phyloP scores from a whole-genome alignment of 176 grass and related monocot genomes.

The Oryza australiensis region DNA sequence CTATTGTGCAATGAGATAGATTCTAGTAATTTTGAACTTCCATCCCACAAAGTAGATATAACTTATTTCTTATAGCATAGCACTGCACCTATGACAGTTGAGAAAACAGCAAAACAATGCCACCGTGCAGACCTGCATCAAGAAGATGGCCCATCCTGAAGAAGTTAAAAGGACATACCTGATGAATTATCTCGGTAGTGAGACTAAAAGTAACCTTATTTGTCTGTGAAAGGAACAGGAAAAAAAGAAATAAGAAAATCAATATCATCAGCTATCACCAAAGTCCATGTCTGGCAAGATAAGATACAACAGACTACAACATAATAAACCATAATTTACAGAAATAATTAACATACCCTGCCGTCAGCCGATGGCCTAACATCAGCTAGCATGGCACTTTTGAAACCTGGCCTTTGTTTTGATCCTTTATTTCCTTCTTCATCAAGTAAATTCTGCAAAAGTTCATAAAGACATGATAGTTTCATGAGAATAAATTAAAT shows the following conservation, averaged over 20 bases:
- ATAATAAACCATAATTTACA: conserved; percentile 16
- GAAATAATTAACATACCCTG: conserved; percentile 60
- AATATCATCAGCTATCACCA: conserved; percentile 27
- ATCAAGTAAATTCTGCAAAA: conserved; percentile 84
- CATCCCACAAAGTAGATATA: neutral
- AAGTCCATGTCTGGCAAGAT: conserved; percentile 16
- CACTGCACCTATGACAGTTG: neutral
- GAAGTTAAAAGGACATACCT: conserved; percentile 52
- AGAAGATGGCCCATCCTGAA: neutral
- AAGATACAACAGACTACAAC: conserved; percentile 19
- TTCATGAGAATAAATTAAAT: conserved; percentile 20
- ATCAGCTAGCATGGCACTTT: conserved; percentile 90
- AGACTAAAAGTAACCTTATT: conserved; percentile 97
- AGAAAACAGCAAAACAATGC: neutral
- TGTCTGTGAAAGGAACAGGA: conserved; percentile 59
- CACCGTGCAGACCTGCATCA: neutral
- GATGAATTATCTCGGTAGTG: conserved; percentile 89
- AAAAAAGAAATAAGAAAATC: conserved; percentile 34
- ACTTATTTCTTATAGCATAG: conserved; percentile 10
- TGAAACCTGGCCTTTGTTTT: conserved; percentile 88
- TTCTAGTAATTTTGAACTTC: neutral
- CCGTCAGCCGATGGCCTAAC: conserved; percentile 91
- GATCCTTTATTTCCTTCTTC: conserved; percentile 57
- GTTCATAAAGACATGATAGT: conserved; percentile 17
- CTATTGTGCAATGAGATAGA: neutral